These are phyloP conservation scores for Rhamnella rubrinervis DNA, from an alignment of 331 rosid species.

Conservation along the genomic window DNA sequence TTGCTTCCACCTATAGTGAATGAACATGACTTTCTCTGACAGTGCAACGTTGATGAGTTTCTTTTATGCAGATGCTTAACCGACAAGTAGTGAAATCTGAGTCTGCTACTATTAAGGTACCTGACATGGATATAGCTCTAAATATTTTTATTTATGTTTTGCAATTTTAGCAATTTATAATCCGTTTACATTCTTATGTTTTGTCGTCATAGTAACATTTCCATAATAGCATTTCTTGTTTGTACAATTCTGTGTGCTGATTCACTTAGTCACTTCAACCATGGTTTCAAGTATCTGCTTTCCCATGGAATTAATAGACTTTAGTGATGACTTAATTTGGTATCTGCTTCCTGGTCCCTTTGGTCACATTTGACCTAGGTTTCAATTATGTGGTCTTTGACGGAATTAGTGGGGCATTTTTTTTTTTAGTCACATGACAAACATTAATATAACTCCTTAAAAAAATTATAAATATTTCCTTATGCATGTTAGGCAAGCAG, in stretches of 20 bases:
- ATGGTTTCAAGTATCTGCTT: too few relatives aligned
- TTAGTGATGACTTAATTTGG: too few relatives aligned
- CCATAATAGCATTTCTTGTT: too few relatives aligned
- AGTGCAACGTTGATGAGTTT: conserved; percentile 23
- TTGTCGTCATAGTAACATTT: too few relatives aligned
- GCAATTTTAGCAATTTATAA: too few relatives aligned
- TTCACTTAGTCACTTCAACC: too few relatives aligned
- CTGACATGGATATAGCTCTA: not conserved
- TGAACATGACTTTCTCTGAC: not conserved
- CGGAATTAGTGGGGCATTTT: not conserved
- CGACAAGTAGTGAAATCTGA: conserved; percentile 96
- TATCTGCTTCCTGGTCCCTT: too few relatives aligned
- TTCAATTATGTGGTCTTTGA: too few relatives aligned
- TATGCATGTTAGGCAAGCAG: not conserved
- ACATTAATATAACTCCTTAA: not conserved
- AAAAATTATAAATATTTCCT: not conserved
- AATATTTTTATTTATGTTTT: not conserved
- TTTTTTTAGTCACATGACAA: not conserved
- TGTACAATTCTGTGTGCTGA: too few relatives aligned
- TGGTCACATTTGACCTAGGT: too few relatives aligned
- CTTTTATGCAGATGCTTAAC: conserved; percentile 66
- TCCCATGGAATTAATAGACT: too few relatives aligned
- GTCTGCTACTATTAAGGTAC: conserved; percentile 91
- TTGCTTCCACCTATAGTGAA: not conserved
- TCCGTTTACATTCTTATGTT: too few relatives aligned